phyloP scores from a whole-genome alignment of 306 rosid genomes.

The Quercus dentata region DNA sequence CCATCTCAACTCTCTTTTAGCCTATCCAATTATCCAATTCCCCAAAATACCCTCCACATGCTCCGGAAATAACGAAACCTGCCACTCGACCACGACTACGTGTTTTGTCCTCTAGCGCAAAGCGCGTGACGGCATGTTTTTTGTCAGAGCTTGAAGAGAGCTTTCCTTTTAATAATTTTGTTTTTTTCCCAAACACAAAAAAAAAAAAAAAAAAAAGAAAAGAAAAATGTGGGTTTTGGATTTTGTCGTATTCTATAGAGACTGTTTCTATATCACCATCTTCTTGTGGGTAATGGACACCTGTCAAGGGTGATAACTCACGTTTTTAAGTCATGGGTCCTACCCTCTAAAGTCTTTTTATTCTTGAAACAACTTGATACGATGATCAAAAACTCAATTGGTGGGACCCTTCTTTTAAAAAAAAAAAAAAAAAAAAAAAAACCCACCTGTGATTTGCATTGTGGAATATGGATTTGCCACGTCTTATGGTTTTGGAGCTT shows the following conservation, averaged over 20 bases:
- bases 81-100: slow-evolving; percentile 45
- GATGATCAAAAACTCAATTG: slow-evolving; percentile 33
- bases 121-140: slow-evolving; percentile 71
- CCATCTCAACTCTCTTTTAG: slow-evolving; percentile 28
- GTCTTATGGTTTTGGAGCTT: not conserved
- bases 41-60: slow-evolving; percentile 16
- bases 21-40: not conserved
- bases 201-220: not conserved
- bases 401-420: slow-evolving; percentile 13
- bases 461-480: slow-evolving; percentile 18
- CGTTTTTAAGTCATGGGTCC: slow-evolving; percentile 33
- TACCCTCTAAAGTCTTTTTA: slow-evolving; percentile 5
- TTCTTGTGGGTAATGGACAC: slow-evolving; percentile 32
- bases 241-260: slow-evolving; percentile 63
- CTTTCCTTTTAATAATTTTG: not conserved
- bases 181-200: no score
- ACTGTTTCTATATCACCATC: slow-evolving; percentile 15
- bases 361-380: slow-evolving; percentile 41
- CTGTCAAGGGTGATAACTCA: slow-evolving; percentile 28
- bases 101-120: slow-evolving; percentile 56
- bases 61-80: not conserved
- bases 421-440: no score
- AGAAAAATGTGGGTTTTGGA: slow-evolving; percentile 25
- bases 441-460: slow-evolving; percentile 15
- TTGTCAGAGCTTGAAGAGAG: slow-evolving; percentile 39